Base-by-base conservation (phyloP, 352 stramenopile genomes). In the Phytopythium aichiense region DNA sequence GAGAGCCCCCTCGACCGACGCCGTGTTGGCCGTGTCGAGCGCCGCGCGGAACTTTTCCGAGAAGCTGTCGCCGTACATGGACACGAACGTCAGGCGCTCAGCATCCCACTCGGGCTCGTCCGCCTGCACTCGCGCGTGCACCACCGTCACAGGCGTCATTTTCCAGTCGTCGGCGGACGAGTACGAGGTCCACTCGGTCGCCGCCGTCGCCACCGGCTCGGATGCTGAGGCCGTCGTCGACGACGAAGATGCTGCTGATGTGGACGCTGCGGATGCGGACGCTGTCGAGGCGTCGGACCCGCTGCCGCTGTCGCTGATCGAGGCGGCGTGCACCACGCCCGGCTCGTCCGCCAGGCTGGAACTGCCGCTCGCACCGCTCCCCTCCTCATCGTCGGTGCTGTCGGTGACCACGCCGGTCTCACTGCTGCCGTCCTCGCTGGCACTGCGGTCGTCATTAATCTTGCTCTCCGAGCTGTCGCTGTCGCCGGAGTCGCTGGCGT, bases 51-150 rank as follows among this genome's bases (percentile, higher is more conserved):
- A 76, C 59, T 77, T 66, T 13, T 63, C 56, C 28, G 75, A 62
- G 4, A 81, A 71, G 4, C 35, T 73, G 5, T 68, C 49, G 55
- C 65, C 65, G 48, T 79, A 87, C 20, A 67, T 72, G 33, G 73
- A 79, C 5, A 70, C 68, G 28, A 83, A 87, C 5, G 69, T 65
- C 15, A 67, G 62, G 51, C 71, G 63, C 30, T 67, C 72, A 4
- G 48, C 58, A 59, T 86, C 76, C 81, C 79, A 89, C 33, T 72
- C 52, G 2, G 77, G 81, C 56, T 69, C 72, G 57, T 89, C 79
- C 28, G 68, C 64, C 62, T 91, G 79, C 37, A 85, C 78, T 4
- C 82, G 79, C 5, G 78, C 82, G 28, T 91, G 82, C 28, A 91
- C 55, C 18, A 80, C 74, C n/a, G 65, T 69, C 30, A 91, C 78